Base-by-base conservation (phyloP, 2,329 filamentous ascomycete species). In the Pseudogymnoascus sp. region DNA sequence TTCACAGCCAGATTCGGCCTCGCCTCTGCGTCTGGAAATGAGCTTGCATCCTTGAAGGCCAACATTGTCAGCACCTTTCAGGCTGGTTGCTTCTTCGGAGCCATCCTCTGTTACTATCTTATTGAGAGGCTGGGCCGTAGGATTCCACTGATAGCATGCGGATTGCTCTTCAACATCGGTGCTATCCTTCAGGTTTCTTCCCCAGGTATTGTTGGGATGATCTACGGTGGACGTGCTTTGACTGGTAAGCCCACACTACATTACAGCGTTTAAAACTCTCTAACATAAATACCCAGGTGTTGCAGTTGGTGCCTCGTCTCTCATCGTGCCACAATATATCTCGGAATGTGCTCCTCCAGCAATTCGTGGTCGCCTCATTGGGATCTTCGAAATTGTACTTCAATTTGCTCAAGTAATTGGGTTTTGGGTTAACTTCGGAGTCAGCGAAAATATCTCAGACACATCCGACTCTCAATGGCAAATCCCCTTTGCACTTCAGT, bases 41-140 rank as follows among this genome's bases (percentile, higher is more conserved):
- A 79, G n/a, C 72, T 80, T 14, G 75, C 26, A 10, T n/a, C 56
- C 6, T 75, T 82, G 35, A 82, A 80, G 67, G 76, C 81, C 63
- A 87, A 86, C 67, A 86, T 86, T 63, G 84, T 86, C 53, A 83
- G 79, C n/a, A 79, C 81, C 62, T 86, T 72, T 38, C 84, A 87
- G 71, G 84, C 83, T 10, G 84, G 84, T 56, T 84, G 84, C 33
- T 86, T 88, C 74, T 86, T 87, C 66, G 85, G 85, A 16, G 78
- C 83, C 2, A 75, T 84, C 61, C 76, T 82, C 62, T 81, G 65
- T n/a, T 78, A 75, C 64, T 74, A 74, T 10, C 71, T 79, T 35
- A 75, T 73, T 3, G 77, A 79, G 53, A 73, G 70, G 59, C 73
- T 76, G 62, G 78, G 78, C 14, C 73, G 78, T 14, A 77, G 74